Base-by-base conservation (phyloP, 768 basidiomycete species). In the Suillus discolor region DNA sequence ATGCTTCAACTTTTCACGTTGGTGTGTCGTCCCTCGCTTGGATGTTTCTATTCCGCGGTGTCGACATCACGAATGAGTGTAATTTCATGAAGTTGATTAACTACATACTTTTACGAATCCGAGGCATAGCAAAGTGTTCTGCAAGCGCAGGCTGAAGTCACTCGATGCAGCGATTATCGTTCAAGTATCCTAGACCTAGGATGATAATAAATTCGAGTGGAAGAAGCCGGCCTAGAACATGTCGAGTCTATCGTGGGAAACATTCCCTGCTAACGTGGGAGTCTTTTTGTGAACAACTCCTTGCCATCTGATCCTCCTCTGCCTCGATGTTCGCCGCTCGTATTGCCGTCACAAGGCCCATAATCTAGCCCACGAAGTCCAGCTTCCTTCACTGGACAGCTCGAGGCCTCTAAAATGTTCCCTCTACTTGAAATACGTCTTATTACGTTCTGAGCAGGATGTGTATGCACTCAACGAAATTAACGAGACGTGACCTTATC, bases 11-110 rank as follows among this genome's bases (percentile, higher is more conserved):
- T 84, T 93, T 57, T 84, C 84, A 31, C 93, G 87, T 65, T 92
- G 85, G 69, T 90, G 84, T 47, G 87, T 91, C n/a, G 86, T 85
- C 25, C 83, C 81, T 34, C 96, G 86, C 77, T 89, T 96, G 71
- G 90, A 92, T 15, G 95, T 96, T 80, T 93, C 94, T 96, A 72
- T 44, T 67, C 64, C 70, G 65, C 36, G 69, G 66, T 53, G 68
- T 61, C 12, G 25, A 59, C 20, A 45, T n/a, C 18, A 5, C 11
- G 23, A 3, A 23, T 49, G 18, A 41, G 62, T 49, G 65, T 54
- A 69, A 65, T 13, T 64, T 68, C 72, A 23, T 45, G 55, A 59
- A 65, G 61, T 55, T 23, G 45, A 44, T 57, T 25, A 28, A 15
- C 55, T 65, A 70, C 84, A 67, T 69, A 89, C 89, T 87, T 78